Evolutionary conservation across 2,329 filamentous ascomycete genomes (phyloP), one percentile per base, ranked within the genome.

Genomic region (Pseudogymnoascus sp.): DNA sequence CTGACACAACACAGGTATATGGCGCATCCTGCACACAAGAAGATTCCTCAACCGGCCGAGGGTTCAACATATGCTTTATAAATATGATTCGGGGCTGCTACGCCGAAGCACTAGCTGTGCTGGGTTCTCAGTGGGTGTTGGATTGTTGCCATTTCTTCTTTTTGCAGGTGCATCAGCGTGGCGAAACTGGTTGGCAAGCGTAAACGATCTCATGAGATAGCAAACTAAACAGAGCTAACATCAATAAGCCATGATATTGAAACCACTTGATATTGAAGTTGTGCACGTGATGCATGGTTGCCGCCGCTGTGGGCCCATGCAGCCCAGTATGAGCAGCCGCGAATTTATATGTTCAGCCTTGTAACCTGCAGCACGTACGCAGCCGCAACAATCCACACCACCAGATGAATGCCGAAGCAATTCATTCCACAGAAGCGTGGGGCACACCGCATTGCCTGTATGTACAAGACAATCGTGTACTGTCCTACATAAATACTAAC

Each of bases 31-130:
- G 83, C 87, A 69, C 89, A 97, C 80, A 97, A 97, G 84, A 97
- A 97, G 79, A 86, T 97, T 31, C 89, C 91, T 11, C 95, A 99
- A 76, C 95, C 95, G 42, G 85, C 90, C 3, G 95, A 99, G 79
- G 93, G 92, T 64, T 86, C 89, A 31, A 88, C 79, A 33, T 88
- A 75, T 60, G 65, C 82, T 69, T 62, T 62, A 40, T 65, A 56
- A 64, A 44, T 19, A 38, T 64, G 46, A 42, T 63, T 33, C 21
- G 42, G 29, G 42, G 33, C 37, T 15, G 10, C 33, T 9, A 38
- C 26, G 19, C 29, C 29, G 50, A 56, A 56, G 17, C 29, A 56
- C 46, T 56, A 10, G 29, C 29, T 33, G 50, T 56, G 50, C 50
- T 33, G 50, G 50, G 50, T 56, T 56, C 50, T 56, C 50, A 56